Conservation (phyloP, 306 rosid species). For the Vigna radiata region DNA sequence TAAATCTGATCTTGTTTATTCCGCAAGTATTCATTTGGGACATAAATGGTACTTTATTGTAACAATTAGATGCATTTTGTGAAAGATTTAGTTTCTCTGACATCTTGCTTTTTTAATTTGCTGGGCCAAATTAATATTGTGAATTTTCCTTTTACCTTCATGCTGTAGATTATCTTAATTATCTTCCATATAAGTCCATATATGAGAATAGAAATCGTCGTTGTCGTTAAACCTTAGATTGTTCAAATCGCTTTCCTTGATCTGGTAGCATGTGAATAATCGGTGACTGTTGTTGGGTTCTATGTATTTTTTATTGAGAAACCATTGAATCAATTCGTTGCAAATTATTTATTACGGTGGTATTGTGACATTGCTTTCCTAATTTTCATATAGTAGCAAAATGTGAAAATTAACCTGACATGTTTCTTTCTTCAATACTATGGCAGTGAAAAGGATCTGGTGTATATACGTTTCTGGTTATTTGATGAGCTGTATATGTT, state of each 20-base stretch:
- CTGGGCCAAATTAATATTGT: constrained; percentile 3
- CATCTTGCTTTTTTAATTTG: constrained; percentile 17
- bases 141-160: constrained; percentile 31
- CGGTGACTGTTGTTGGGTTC: constrained; percentile 5
- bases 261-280: neutral
- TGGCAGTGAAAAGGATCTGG: constrained; percentile 63
- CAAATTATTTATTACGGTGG: constrained; percentile 13
- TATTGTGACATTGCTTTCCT: constrained; percentile 18
- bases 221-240: constrained; percentile 24
- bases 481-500: constrained; percentile 67
- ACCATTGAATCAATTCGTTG: constrained; percentile 4
- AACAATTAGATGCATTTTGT: constrained; percentile 20
- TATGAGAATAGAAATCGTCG: neutral
- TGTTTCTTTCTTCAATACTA: constrained; percentile 40
- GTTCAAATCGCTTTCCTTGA: constrained; percentile 31
- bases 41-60: neutral
- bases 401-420: constrained; percentile 42
- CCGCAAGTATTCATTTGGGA: constrained; percentile 18
- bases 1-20: constrained; percentile 36
- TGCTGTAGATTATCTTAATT: constrained; percentile 1
- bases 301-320: neutral
- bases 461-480: constrained; percentile 50
- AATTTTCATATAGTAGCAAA: neutral
- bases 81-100: constrained; percentile 26
- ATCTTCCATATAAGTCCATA: neutral